Evolutionary conservation across 2,329 filamentous ascomycete species (phyloP).

Genomic region (Gremmenia infestans): DNA sequence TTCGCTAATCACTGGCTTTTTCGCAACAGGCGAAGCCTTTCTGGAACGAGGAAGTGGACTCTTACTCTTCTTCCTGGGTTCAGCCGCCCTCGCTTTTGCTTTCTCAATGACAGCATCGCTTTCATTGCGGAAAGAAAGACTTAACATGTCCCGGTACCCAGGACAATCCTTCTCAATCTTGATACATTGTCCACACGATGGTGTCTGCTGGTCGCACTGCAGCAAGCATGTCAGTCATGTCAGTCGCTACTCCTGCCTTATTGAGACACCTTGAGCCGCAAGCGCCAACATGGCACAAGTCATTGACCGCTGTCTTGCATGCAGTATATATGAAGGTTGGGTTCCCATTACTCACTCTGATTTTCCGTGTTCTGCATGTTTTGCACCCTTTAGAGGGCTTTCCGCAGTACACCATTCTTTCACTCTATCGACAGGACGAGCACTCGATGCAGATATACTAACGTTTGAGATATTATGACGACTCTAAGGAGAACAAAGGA

Average conservation of each 20-base stretch:
- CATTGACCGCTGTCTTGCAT: background rate
- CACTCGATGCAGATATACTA: too few relatives aligned
- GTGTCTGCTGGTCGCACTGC: slow-evolving; percentile 48
- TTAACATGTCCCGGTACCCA: slow-evolving; percentile 50
- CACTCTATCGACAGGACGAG: too few relatives aligned
- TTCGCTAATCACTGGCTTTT: background rate
- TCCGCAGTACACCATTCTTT: slow-evolving; percentile 41
- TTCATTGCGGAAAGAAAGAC: slow-evolving; percentile 54
- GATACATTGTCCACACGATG: slow-evolving; percentile 48
- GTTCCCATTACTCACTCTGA: slow-evolving; percentile 40
- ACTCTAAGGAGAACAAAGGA: too few relatives aligned
- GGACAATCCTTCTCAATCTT: slow-evolving; percentile 47
- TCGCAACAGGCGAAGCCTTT: slow-evolving; percentile 29
- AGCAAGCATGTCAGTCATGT: background rate
- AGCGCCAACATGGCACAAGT: background rate
- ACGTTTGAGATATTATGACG: too few relatives aligned
- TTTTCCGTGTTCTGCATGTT: slow-evolving; percentile 49
- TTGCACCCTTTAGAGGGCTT: slow-evolving; percentile 53
- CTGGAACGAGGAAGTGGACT: background rate
- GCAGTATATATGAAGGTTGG: background rate
- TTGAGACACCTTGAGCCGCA: background rate
- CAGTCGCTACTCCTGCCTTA: slow-evolving; percentile 3
- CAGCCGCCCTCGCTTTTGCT: slow-evolving; percentile 32
- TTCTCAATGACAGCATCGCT: slow-evolving; percentile 46
- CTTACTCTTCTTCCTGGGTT: slow-evolving; percentile 29